Base-by-base conservation (phyloP, 208 protist species). In the Crithidia acanthocephali region DNA sequence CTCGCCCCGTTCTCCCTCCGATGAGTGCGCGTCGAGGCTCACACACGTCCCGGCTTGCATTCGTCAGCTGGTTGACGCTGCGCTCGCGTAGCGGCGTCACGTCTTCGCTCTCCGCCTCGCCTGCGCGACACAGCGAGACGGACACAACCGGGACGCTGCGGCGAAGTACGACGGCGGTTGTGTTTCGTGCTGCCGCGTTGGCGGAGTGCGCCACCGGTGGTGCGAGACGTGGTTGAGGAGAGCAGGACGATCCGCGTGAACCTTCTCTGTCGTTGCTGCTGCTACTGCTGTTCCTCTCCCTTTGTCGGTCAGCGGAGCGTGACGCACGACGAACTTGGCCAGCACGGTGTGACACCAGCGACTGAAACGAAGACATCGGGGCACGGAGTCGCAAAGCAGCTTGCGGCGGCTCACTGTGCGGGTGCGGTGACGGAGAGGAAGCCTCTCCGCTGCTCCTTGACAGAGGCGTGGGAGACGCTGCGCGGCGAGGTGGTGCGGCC, bases 61-160 rank as follows among this genome's bases (percentile, higher is more conserved):
- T 11, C 9, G 42, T 13, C 37, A 35, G 6, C 44, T 48, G 13
- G 23, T 72, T 56, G 9, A 57, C 23, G n/a, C 22, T 10, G 10
- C 45, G 67, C 25, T 56, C 67, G 10, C n/a, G 48, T 32, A 72
- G 40, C 18, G 18, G 9, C 44, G 44, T n/a, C 44, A 20, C 44
- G 9, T 48, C 44, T 4, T 48, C 44, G 44, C 44, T 48, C n/a
- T n/a, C n/a, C n/a, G n/a, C n/a, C 11, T 25, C 37, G 7, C 28
- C 27, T 11, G 32, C 33, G n/a, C 68, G 30, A 20, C n/a, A n/a
- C n/a, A 73, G 28, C 11, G 68, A 73, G 32, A 73, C 15, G 16
- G 68, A 15, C 20, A 73, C 15, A 11, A 73, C 58, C 9, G 68
- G 68, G 2, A 73, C 58, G 18, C 9, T 48, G 4, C 44, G 8